These are phyloP conservation scores for Phytophthora sansomeana DNA, from an alignment of 352 stramenopile genomes.

Conservation along the genomic window DNA sequence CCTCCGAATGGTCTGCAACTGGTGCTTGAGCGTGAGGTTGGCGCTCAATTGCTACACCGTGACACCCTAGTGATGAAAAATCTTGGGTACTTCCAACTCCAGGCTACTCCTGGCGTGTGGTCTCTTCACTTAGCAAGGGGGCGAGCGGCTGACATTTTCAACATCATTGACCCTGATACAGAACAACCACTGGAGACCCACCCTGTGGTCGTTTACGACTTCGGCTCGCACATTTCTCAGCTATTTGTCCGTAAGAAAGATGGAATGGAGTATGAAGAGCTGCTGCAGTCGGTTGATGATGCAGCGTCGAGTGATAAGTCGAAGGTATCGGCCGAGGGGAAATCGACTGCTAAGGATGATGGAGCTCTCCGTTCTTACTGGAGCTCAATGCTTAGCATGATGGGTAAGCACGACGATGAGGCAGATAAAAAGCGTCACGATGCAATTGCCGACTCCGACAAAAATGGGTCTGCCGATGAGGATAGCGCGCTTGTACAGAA, in stretches of 20 bases:
- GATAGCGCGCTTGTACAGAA: constrained; percentile 24
- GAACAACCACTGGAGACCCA: constrained; percentile 49
- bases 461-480: constrained; percentile 5
- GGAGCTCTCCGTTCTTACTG: constrained; percentile 70
- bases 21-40: constrained; percentile 83
- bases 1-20: constrained; percentile 94
- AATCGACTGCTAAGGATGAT: constrained; percentile 57
- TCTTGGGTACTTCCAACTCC: constrained; percentile 99
- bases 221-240: constrained; percentile 86
- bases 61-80: constrained; percentile 99
- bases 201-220: constrained; percentile 81
- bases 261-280: constrained; percentile 85
- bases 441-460: constrained; percentile 21
- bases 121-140: constrained; percentile 91
- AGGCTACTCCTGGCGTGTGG: constrained; percentile 96
- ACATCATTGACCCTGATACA: constrained; percentile 70
- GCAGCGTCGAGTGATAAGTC: constrained; percentile 9
- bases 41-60: constrained; percentile 59
- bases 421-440: constrained; percentile 17
- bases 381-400: constrained; percentile 77
- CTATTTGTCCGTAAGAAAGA: constrained; percentile 93
- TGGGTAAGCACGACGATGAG: constrained; percentile 50
- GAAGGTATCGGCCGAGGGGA: constrained; percentile 16
- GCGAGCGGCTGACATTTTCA: constrained; percentile 74
- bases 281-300: constrained; percentile 54